Evolutionary conservation across 352 stramenopile genomes (phyloP), one percentile per base, ranked within the genome.

Genomic region (Globisporangium yorkense): DNA sequence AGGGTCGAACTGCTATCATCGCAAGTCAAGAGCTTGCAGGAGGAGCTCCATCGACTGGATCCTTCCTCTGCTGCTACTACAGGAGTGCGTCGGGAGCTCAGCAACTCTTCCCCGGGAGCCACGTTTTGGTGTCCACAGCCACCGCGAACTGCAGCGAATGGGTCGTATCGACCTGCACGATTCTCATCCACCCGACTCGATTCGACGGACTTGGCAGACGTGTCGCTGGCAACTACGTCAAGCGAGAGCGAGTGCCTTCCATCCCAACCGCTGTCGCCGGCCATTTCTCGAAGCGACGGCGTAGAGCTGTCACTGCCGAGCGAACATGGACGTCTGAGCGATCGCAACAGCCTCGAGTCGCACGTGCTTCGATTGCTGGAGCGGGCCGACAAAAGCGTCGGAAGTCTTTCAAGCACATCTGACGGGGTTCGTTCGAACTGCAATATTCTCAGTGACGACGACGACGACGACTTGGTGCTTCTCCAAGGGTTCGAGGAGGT

Each of bases 1-100:
- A 71, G 71, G 1, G 68, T 65, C 15, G 73, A 70, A 18, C 27
- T 80, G 29, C 59, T 79, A 16, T 79, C 74, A 7, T 70, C 75
- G 2, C 72, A 82, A 27, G 37, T 87, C 2, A 53, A 72, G 2
- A 60, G 57, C 16, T 59, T 87, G 12, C 73, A 68, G 16, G 66
- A 62, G 18, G 62, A 63, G 56, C 53, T 81, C 10, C 24, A 31
- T 16, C 9, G 10, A 29, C 33, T 15, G 29, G 31, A n/a, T 5
- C 6, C n/a, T 4, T 15, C 18, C 12, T 5, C 43, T 48, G 20
- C 43, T 29, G 9, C n/a, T 12, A 5, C 43, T 21, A 10, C 21
- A 13, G 2, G 43, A 18, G 18, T 12, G 18, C n/a, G 33, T 37
- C 33, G 0, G 33, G 8, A 3, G n/a, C 15, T 18, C 5, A 40